phyloP scores from a whole-genome alignment of 108 stramenopile genomes.

The Cyclotella sp. region DNA sequence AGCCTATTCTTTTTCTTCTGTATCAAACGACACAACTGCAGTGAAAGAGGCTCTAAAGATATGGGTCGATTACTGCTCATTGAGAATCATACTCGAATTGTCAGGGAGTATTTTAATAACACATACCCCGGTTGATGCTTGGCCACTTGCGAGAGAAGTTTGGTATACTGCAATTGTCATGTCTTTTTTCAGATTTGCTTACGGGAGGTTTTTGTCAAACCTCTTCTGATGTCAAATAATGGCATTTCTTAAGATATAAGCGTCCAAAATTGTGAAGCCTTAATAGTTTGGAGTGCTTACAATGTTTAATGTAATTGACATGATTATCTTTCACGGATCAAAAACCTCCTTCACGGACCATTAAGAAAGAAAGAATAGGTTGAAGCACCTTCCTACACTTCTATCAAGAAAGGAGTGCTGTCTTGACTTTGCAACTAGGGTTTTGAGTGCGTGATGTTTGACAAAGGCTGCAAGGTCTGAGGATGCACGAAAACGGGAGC shows the following conservation, averaged over 20 bases:
- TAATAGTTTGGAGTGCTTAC: no score
- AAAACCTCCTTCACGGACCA: no score
- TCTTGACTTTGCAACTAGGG: no score
- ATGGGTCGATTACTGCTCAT: conserved; percentile 47
- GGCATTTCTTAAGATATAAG: not conserved
- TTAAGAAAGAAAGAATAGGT: no score
- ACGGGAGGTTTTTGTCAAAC: conserved; percentile 31
- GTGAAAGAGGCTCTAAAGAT: conserved; percentile 27
- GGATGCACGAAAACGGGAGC: not conserved
- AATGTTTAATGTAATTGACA: no score
- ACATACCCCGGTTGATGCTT: conserved; percentile 25
- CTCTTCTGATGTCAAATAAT: not conserved
- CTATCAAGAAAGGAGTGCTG: no score
- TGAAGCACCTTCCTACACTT: no score
- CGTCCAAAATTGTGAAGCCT: no score
- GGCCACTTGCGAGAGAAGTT: conserved; percentile 31
- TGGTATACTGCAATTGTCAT: conserved; percentile 51
- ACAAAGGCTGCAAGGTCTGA: not conserved
- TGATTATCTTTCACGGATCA: no score
- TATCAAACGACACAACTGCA: conserved; percentile 30
- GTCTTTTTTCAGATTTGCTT: conserved; percentile 36
- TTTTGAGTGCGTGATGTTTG: not conserved
- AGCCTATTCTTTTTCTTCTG: conserved; percentile 40
- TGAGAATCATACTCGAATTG: conserved; percentile 43
- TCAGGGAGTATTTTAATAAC: conserved; percentile 26